Percentiles rank a stretch among this genome's conserved stretches.
Conservation (phyloP, 805 yeast species). For the Yarrowia keelungensis region DNA sequence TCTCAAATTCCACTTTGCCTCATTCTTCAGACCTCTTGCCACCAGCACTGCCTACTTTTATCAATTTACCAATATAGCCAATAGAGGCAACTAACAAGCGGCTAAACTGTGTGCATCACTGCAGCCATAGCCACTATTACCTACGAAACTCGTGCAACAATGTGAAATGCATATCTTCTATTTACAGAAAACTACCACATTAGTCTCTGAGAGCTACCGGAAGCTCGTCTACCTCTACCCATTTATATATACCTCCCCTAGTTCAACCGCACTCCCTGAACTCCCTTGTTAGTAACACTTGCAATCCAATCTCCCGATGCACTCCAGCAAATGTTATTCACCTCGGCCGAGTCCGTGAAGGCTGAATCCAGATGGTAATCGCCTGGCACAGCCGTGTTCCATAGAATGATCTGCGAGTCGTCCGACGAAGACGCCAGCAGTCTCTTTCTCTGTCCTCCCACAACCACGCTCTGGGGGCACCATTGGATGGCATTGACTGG, state of each 20-base stretch:
- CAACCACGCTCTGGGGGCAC: slow-evolving; percentile 66
- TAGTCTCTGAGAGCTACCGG: slow-evolving; percentile 24
- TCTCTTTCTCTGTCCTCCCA: slow-evolving; percentile 34
- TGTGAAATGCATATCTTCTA: slow-evolving; percentile 16
- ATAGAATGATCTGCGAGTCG: slow-evolving; percentile 64
- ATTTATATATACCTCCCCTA: neutral
- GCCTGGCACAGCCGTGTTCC: slow-evolving; percentile 69
- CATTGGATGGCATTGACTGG: slow-evolving; percentile 77
- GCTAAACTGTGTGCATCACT: too few relatives aligned
- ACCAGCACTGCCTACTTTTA: too few relatives aligned
- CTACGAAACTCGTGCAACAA: neutral
- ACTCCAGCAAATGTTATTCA: slow-evolving; percentile 79
- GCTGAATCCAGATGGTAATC: slow-evolving; percentile 50
- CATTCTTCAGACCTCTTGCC: too few relatives aligned
- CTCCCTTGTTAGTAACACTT: slow-evolving; percentile 68
- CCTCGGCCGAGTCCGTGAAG: slow-evolving; percentile 69
- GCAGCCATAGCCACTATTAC: too few relatives aligned
- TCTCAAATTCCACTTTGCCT: too few relatives aligned
- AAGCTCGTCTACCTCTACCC: slow-evolving; percentile 13
- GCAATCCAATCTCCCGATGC: slow-evolving; percentile 83
- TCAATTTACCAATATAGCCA: too few relatives aligned
- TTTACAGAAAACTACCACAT: slow-evolving; percentile 16
- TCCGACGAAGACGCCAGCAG: slow-evolving; percentile 74
- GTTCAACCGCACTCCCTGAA: slow-evolving; percentile 60
- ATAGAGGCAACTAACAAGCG: too few relatives aligned